Percentiles rank a stretch among this genome's conserved stretches.
Evolutionary conservation across 2,329 filamentous ascomycete species (phyloP).

Genomic region (Pestalotiopsis sp.): DNA sequence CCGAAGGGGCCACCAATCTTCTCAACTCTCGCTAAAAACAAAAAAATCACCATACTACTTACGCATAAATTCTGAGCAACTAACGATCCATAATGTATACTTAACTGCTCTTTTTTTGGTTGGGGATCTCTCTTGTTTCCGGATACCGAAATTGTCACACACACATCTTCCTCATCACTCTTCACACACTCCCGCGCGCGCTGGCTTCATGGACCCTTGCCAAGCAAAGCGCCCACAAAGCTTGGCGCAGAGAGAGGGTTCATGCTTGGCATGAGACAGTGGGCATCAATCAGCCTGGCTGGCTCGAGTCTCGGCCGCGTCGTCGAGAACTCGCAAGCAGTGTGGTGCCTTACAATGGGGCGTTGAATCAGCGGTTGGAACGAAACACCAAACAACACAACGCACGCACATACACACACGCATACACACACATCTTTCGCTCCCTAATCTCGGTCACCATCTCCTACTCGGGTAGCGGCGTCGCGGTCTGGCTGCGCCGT

Average conservation of each 20-base stretch:
- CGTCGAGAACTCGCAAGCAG: background rate
- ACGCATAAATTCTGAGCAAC: background rate
- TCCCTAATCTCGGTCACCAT: background rate
- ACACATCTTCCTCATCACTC: background rate
- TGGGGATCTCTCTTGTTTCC: background rate
- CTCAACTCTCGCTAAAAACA: background rate
- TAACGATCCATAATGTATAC: conserved; percentile 10
- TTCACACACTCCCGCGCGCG: background rate
- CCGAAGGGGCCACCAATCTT: background rate
- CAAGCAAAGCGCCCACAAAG: background rate
- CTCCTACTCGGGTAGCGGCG: background rate
- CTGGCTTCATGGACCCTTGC: background rate
- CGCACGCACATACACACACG: background rate
- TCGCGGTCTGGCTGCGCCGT: background rate
- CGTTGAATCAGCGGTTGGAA: background rate
- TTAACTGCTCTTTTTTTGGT: background rate
- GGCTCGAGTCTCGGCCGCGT: background rate
- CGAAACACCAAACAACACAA: background rate
- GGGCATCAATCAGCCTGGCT: background rate
- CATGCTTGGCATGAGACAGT: background rate
- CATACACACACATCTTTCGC: background rate
- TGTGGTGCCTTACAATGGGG: background rate
- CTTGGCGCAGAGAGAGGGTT: background rate
- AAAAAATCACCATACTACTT: background rate
- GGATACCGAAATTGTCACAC: background rate